Evolutionary conservation across 345 rosid genomes (phyloP).

Genomic region (Eucalyptus albens): DNA sequence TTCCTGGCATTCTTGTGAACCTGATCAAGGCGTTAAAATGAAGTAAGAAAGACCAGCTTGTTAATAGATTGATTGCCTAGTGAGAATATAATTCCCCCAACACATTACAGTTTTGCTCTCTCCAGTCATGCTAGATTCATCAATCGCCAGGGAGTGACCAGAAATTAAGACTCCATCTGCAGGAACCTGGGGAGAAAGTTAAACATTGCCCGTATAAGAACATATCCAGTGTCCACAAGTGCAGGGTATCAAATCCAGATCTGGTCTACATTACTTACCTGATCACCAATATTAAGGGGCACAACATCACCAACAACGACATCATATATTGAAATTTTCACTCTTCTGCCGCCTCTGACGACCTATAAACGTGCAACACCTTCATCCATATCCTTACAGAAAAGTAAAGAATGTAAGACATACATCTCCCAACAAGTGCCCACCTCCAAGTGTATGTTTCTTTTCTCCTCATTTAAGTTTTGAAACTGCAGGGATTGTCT

Average conservation of each 20-base stretch:
- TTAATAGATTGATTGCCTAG: neutral
- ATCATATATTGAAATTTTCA: conserved; percentile 82
- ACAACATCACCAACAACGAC: conserved; percentile 89
- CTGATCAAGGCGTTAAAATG: conserved; percentile 12
- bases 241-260: neutral
- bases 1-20: conserved; percentile 62
- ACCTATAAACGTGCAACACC: conserved; percentile 28
- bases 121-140: conserved; percentile 99
- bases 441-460: conserved; percentile 90
- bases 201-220: neutral
- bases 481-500: conserved; percentile 97
- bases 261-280: conserved; percentile 25
- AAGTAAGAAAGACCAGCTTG: neutral
- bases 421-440: neutral
- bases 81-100: neutral
- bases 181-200: conserved; percentile 42
- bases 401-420: neutral
- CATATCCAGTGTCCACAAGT: neutral
- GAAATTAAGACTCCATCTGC: conserved; percentile 82
- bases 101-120: conserved; percentile 75
- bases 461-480: conserved; percentile 83
- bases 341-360: conserved; percentile 67
- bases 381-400: neutral
- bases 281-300: conserved; percentile 94
- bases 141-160: conserved; percentile 83